Conservation (phyloP, 2,329 filamentous ascomycete genomes). For the Aspergillus quadrilineatus region DNA sequence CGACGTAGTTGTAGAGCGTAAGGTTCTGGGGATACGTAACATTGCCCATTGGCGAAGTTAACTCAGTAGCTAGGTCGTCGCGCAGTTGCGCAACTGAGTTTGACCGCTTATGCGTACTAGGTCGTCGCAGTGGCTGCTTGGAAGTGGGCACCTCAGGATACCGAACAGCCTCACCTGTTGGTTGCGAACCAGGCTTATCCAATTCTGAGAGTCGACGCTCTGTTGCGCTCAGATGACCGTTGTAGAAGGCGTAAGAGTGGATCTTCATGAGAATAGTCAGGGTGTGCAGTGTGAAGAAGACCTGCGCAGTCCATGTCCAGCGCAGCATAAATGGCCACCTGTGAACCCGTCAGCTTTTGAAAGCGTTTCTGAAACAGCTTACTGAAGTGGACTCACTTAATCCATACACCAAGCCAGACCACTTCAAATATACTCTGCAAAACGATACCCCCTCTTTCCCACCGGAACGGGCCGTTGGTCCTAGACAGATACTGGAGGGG, state of each 20-base stretch:
- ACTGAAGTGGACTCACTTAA: constrained; percentile 48
- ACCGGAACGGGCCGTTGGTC: constrained; percentile 60
- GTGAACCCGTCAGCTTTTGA: background rate
- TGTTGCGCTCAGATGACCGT: constrained; percentile 87
- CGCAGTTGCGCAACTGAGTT: constrained; percentile 67
- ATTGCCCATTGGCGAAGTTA: constrained; percentile 85
- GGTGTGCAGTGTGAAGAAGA: constrained; percentile 88
- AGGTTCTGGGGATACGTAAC: constrained; percentile 90
- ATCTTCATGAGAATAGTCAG: constrained; percentile 97
- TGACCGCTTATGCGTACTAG: constrained; percentile 31
- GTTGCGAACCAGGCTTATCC: constrained; percentile 69
- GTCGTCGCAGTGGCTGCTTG: constrained; percentile 25
- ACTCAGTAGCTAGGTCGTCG: constrained; percentile 82
- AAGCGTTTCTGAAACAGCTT: too few species aligned
- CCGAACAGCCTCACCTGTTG: constrained; percentile 68
- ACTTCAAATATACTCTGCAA: constrained; percentile 81
- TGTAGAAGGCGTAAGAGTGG: constrained; percentile 98
- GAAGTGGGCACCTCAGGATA: constrained; percentile 62
- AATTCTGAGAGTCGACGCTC: constrained; percentile 76
- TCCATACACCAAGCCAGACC: constrained; percentile 78
- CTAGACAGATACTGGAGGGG: constrained; percentile 71
- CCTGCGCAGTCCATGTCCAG: constrained; percentile 97
- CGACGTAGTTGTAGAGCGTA: constrained; percentile 75
- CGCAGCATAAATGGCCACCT: constrained; percentile 74
- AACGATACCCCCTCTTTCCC: constrained; percentile 74